These are phyloP conservation scores for Talaromyces sp. DNA, from an alignment of 2,329 filamentous ascomycete species.

Conservation along the genomic window DNA sequence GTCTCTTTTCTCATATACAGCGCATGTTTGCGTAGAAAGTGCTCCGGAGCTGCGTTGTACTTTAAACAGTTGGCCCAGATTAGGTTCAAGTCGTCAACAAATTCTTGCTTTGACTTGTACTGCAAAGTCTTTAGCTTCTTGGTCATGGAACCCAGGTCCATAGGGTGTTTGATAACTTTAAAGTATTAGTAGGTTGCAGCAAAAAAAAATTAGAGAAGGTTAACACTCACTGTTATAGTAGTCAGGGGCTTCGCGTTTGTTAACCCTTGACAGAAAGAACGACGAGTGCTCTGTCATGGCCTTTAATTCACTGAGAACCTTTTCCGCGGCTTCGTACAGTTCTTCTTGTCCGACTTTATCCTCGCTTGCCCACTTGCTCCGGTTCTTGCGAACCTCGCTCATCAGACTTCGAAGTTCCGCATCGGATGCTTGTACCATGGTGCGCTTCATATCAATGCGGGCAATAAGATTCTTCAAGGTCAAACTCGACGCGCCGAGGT, in stretches of 20 bases:
- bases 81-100: slow-evolving; percentile 84
- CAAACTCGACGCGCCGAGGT: slow-evolving; percentile 89
- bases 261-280: slow-evolving; percentile 90
- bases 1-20: slow-evolving; percentile 96
- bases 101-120: slow-evolving; percentile 88
- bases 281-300: slow-evolving; percentile 95
- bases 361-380: slow-evolving; percentile 98
- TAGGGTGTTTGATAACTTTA: slow-evolving; percentile 85
- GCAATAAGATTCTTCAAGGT: slow-evolving; percentile 96
- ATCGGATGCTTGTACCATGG: slow-evolving; percentile 85
- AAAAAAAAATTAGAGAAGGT: neutral
- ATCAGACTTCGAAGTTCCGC: slow-evolving; percentile 86
- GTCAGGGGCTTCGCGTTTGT: slow-evolving; percentile 93
- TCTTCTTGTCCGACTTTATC: slow-evolving; percentile 97
- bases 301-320: slow-evolving; percentile 94
- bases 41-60: slow-evolving; percentile 86
- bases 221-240: slow-evolving; percentile 74
- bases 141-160: slow-evolving; percentile 97
- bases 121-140: slow-evolving; percentile 82
- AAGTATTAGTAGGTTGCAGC: slow-evolving; percentile 16
- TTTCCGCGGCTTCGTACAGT: slow-evolving; percentile 92
- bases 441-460: slow-evolving; percentile 86
- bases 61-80: slow-evolving; percentile 97
- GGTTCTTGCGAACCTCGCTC: slow-evolving; percentile 95
- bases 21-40: slow-evolving; percentile 85